These are phyloP conservation scores for Termitomyces sp. DNA, from an alignment of 768 basidiomycete species.

Conservation along the genomic window DNA sequence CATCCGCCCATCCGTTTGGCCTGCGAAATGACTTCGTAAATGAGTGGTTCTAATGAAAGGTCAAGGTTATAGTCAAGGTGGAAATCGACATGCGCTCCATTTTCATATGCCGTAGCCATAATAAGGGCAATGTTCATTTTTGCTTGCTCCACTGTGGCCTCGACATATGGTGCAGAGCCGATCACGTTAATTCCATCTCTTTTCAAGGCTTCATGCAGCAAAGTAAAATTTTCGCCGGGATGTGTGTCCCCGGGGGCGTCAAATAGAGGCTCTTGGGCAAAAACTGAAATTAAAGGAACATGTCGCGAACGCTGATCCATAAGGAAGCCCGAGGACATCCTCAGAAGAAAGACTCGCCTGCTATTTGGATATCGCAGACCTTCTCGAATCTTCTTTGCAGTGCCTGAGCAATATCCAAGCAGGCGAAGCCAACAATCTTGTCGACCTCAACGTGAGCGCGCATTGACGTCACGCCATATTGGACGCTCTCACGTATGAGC, in stretches of 20 bases:
- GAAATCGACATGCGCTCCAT: constrained; percentile 48
- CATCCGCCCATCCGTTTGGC: constrained; percentile 19
- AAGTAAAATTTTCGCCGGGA: constrained; percentile 39
- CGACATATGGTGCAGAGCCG: constrained; percentile 65
- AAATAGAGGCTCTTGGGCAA: constrained; percentile 60
- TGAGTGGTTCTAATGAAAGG: constrained; percentile 42
- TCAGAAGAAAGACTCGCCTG: constrained; percentile 31
- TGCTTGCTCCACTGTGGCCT: constrained; percentile 41
- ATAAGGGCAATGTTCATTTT: constrained; percentile 50
- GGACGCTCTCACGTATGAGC: constrained; percentile 52
- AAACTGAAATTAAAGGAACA: constrained; percentile 31
- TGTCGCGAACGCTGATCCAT: constrained; percentile 9
- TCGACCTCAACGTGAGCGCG: constrained; percentile 69
- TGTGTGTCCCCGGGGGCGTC: constrained; percentile 23
- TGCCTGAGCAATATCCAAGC: constrained; percentile 46
- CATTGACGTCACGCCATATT: constrained; percentile 60
- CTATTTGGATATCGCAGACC: constrained; percentile 53
- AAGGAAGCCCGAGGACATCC: constrained; percentile 6
- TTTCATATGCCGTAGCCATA: constrained; percentile 39
- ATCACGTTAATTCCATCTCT: constrained; percentile 41
- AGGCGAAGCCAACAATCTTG: constrained; percentile 43
- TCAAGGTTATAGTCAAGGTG: constrained; percentile 68
- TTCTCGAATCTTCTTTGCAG: constrained; percentile 39
- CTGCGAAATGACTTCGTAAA: constrained; percentile 48
- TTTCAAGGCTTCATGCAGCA: constrained; percentile 38